Evolutionary conservation across 2,329 filamentous ascomycete species (phyloP).

Genomic region (Colletotrichum tabaci): DNA sequence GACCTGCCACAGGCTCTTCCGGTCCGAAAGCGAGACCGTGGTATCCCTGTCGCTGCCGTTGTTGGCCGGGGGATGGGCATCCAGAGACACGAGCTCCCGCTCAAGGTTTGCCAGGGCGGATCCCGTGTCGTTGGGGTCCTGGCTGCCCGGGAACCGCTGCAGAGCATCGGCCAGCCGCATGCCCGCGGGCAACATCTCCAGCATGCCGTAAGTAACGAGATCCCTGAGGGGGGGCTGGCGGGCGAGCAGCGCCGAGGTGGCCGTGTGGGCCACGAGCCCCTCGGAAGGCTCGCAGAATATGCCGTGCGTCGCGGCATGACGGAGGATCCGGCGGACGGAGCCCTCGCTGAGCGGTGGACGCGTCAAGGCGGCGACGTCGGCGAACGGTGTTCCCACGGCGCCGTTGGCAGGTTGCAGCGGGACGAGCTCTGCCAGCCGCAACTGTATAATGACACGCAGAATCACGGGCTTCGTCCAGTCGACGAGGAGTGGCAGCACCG

Average conservation of each 20-base stretch:
- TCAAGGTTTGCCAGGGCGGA: constrained; percentile 50
- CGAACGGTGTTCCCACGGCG: neutral
- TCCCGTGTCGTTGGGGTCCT: constrained; percentile 53
- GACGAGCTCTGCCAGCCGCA: neutral
- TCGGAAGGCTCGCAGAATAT: constrained; percentile 57
- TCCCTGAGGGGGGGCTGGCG: constrained; percentile 48
- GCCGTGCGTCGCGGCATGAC: constrained; percentile 56
- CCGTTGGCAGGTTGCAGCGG: neutral
- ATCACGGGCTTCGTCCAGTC: neutral
- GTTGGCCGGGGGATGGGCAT: neutral
- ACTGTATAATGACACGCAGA: neutral
- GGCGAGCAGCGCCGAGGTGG: constrained; percentile 50
- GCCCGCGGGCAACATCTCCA: constrained; percentile 51
- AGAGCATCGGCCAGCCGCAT: constrained; percentile 52
- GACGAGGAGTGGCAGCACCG: neutral
- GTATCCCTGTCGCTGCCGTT: neutral
- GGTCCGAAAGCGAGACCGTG: neutral
- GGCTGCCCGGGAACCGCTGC: constrained; percentile 54
- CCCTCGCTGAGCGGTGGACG: constrained; percentile 13
- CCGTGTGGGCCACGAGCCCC: constrained; percentile 58
- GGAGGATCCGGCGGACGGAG: constrained; percentile 54
- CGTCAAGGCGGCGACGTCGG: neutral
- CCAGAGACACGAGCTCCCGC: constrained; percentile 46
- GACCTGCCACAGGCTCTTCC: neutral
- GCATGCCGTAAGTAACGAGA: constrained; percentile 51